A percentile compares a stretch with the other conserved stretches of the same genome.
These are phyloP conservation scores for Micractinium conductrix DNA, from an alignment of 139 green algal genomes.

Conservation along the genomic window DNA sequence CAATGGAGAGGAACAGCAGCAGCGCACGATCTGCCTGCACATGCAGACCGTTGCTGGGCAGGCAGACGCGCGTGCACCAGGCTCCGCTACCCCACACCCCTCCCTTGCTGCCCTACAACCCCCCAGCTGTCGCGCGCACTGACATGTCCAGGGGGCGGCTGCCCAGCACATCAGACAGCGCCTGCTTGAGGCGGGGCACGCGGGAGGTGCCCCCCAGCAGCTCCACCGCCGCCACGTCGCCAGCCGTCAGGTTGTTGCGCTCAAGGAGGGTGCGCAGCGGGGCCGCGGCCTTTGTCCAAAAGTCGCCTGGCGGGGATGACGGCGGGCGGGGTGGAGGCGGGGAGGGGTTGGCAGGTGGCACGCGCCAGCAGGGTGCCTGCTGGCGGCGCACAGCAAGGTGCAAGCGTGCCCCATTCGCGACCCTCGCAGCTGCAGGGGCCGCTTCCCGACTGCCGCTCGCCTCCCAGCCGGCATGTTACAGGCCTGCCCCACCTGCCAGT, in stretches of 20 bases:
- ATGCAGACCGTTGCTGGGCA: not conserved
- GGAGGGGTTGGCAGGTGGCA: too few relatives aligned
- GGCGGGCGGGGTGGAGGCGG: too few relatives aligned
- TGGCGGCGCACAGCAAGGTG: too few relatives aligned
- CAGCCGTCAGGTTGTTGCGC: conserved; percentile 72
- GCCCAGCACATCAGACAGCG: conserved; percentile 76
- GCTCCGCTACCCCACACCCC: not conserved
- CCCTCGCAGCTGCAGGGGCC: too few relatives aligned
- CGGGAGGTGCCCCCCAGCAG: conserved; percentile 89
- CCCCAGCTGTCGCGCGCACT: not conserved
- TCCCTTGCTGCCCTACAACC: not conserved
- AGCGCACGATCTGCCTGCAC: not conserved
- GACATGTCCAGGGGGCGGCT: conserved; percentile 74
- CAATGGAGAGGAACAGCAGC: not conserved
- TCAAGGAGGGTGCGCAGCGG: conserved; percentile 76
- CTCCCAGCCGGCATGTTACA: too few relatives aligned
- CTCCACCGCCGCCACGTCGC: conserved; percentile 83
- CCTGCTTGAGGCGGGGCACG: conserved; percentile 81
- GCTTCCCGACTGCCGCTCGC: too few relatives aligned
- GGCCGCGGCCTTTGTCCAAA: conserved; percentile 69
- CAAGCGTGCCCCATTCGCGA: too few relatives aligned
- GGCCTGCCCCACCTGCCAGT: conserved; percentile 58
- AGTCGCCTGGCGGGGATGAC: too few relatives aligned
- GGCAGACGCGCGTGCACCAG: too few relatives aligned
- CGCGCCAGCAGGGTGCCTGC: too few relatives aligned